phyloP scores from a whole-genome alignment of 495 filamentous ascomycete genomes.

The Trichoderma erinaceum region DNA sequence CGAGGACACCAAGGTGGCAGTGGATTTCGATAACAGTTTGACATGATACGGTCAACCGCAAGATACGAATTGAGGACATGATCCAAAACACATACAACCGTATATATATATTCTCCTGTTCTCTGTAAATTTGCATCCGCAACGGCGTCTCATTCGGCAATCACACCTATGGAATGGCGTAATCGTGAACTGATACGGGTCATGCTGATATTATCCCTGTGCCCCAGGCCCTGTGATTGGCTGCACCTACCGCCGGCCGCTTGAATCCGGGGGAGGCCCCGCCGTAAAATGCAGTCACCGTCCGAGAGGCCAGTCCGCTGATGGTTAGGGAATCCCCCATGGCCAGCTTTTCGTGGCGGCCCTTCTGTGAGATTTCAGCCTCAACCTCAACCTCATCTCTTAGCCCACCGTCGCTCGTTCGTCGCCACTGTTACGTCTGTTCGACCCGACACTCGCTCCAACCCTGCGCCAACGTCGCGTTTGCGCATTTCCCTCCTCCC shows the following conservation, averaged over 20 bases:
- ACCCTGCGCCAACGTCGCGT: neutral
- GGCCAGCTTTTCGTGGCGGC: neutral
- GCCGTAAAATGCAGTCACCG: constrained; percentile 1
- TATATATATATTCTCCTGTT: neutral
- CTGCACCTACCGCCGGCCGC: neutral
- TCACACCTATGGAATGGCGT: neutral
- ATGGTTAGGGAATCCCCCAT: neutral
- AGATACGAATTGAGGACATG: too few relatives aligned
- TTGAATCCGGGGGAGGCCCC: neutral
- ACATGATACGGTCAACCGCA: too few relatives aligned
- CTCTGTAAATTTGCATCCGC: neutral
- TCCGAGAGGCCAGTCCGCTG: neutral
- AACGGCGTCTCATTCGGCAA: neutral
- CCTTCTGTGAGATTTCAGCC: neutral
- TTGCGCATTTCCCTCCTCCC: neutral
- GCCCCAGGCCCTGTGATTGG: neutral
- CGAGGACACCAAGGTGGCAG: too few relatives aligned
- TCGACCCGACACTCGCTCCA: neutral
- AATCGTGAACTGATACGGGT: neutral
- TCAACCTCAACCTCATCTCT: neutral
- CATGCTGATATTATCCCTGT: neutral
- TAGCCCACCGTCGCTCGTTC: neutral
- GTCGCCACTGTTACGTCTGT: neutral
- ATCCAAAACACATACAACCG: too few relatives aligned
- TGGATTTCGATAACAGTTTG: too few relatives aligned